Evolutionary conservation across 2,329 filamentous ascomycete genomes (phyloP).

Genomic region (Lasiodiplodia hormozganensis): DNA sequence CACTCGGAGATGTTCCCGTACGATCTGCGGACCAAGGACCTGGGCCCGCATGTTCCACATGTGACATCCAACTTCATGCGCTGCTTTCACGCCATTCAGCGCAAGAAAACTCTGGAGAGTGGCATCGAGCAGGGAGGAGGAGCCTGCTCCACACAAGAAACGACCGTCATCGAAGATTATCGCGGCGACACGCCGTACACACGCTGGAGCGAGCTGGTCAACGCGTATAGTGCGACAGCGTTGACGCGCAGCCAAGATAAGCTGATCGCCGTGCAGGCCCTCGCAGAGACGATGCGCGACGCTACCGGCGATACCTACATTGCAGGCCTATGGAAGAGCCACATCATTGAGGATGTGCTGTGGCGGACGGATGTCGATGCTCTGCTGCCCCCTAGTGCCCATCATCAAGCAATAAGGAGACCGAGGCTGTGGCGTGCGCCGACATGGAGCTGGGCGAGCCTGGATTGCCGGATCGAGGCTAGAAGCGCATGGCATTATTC

Average conservation of each 20-base stretch:
- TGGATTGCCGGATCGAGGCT: constrained; percentile 1
- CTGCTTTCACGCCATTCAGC: background rate
- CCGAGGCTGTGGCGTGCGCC: background rate
- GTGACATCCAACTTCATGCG: background rate
- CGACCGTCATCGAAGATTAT: background rate
- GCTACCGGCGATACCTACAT: constrained; percentile 6
- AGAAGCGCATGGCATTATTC: background rate
- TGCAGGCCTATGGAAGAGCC: constrained; percentile 14
- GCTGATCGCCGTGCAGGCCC: constrained; percentile 31
- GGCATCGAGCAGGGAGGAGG: background rate
- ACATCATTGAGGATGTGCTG: constrained; percentile 6
- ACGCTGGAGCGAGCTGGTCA: constrained; percentile 34
- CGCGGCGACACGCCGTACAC: background rate
- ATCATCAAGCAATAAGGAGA: background rate
- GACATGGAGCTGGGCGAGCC: constrained; percentile 1
- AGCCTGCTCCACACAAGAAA: background rate
- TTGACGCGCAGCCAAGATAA: constrained; percentile 32
- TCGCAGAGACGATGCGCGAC: constrained; percentile 3
- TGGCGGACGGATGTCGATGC: constrained; percentile 8
- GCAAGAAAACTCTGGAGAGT: background rate
- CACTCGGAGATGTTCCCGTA: background rate
- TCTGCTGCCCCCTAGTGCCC: background rate
- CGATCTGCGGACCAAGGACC: background rate
- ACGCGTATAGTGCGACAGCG: constrained; percentile 31
- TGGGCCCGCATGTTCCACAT: background rate